Percentiles rank a stretch among this genome's conserved stretches.
Conservation (phyloP, 345 rosid species). For the Boechera divaricarpa region DNA sequence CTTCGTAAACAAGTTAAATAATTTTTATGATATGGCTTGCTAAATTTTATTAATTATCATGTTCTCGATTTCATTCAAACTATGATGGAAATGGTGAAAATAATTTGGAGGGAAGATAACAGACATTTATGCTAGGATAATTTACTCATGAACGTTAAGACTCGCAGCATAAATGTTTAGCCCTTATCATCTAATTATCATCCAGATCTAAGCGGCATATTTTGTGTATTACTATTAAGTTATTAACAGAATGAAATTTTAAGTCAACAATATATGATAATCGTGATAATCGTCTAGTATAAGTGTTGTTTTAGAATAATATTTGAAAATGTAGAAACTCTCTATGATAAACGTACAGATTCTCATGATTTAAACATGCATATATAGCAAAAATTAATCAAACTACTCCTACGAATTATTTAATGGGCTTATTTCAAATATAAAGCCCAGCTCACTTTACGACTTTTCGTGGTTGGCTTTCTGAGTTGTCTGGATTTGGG, state of each 20-base stretch:
- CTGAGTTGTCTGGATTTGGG: constrained; percentile 3
- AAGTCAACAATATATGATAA: not conserved
- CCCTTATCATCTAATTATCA: too few species aligned
- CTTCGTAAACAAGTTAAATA: too few species aligned
- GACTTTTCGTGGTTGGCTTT: not conserved
- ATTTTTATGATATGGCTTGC: too few species aligned
- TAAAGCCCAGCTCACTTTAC: not conserved
- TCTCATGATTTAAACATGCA: not conserved
- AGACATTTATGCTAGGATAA: too few species aligned
- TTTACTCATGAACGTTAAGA: not conserved
- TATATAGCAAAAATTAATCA: not conserved
- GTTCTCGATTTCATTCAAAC: too few species aligned
- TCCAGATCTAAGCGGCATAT: not conserved
- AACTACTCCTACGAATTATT: not conserved
- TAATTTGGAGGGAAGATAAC: too few species aligned
- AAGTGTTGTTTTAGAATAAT: not conserved
- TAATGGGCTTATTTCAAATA: constrained; percentile 26
- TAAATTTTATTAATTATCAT: too few species aligned
- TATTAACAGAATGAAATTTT: not conserved
- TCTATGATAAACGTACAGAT: not conserved
- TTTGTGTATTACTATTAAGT: not conserved
- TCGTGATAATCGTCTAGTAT: not conserved
- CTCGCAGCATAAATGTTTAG: not conserved
- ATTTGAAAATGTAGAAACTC: not conserved
- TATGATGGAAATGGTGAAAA: too few species aligned